A percentile compares a stretch with the other conserved stretches of the same genome.
Evolutionary conservation across 2,329 filamentous ascomycete species (phyloP).

Genomic region (Colletotrichum tanaceti): DNA sequence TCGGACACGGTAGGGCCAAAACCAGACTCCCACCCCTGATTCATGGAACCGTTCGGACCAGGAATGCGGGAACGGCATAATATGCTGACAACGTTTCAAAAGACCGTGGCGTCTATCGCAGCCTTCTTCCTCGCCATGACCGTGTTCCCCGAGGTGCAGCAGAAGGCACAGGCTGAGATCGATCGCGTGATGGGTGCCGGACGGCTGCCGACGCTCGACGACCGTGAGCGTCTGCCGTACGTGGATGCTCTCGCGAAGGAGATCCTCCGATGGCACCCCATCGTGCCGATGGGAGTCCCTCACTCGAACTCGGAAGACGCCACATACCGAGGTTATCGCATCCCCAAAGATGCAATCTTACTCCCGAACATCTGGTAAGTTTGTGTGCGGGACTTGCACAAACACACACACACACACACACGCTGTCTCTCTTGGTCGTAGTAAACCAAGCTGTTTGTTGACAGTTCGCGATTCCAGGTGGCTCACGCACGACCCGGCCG

Average conservation of each 20-base stretch:
- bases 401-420: too few species aligned
- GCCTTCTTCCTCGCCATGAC: slow-evolving; percentile 61
- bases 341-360: slow-evolving; percentile 6
- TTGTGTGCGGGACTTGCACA: too few species aligned
- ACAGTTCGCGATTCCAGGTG: background rate
- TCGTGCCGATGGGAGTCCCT: slow-evolving; percentile 57
- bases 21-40: too few species aligned
- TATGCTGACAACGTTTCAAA: background rate
- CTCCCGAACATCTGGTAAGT: slow-evolving; percentile 3
- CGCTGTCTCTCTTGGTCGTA: too few species aligned
- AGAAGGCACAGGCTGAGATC: slow-evolving; percentile 63
- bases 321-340: slow-evolving; percentile 18
- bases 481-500: slow-evolving; percentile 69
- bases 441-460: background rate
- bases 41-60: too few species aligned
- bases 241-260: slow-evolving; percentile 66
- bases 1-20: slow-evolving; percentile 20
- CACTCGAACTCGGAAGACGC: slow-evolving; percentile 49
- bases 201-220: slow-evolving; percentile 61
- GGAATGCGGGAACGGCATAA: too few species aligned
- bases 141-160: slow-evolving; percentile 58
- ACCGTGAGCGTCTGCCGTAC: slow-evolving; percentile 62
- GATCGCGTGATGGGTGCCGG: slow-evolving; percentile 61
- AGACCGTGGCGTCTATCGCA: slow-evolving; percentile 47
- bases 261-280: slow-evolving; percentile 65